Base-by-base conservation (phyloP, 2,329 filamentous ascomycete genomes). In the Colletotrichum orbiculare region DNA sequence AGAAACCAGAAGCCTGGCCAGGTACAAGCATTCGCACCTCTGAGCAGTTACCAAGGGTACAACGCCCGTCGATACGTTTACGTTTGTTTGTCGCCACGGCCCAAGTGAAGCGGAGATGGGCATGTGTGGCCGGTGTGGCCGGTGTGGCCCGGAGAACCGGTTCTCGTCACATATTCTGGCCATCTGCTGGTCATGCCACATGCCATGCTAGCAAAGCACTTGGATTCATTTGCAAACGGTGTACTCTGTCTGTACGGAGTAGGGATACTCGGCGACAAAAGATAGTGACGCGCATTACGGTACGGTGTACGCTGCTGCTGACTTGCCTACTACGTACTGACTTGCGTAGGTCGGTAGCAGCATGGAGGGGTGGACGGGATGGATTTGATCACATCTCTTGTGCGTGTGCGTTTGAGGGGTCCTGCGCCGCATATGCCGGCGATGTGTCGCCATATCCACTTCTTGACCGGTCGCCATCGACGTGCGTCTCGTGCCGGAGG, bases 381-480 rank as follows among this genome's bases (percentile, higher is more conserved):
- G 15, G 46, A 33, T 12, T n/a, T 53, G 41, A 25, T 60, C 56
- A 52, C 15, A 42, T 60, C 42, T 54, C 33, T 50, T 49, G n/a
- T 60, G 34, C 56, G 39, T 49, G n/a, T 60, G 34, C 56, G 39
- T 54, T 54, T 46, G 12, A 13, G 37, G 43, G n/a, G 15, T 46
- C 8, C 43, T 60, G 17, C 39, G 49, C 34, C 60, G 56, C 45
- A 60, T 48, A 55, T 60, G 57, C 45, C 50, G 45, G 56, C 49
- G 43, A 64, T 64, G 45, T 35, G 45, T 48, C 46, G 46, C 46
- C 17, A 52, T 57, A 52, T 65, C 41, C 57, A 65, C 62, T 61
- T 65, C 62, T 65, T 61, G 50, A 61, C 50, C 62, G 62, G 62
- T 64, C 39, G n/a, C 39, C 47, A 13, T 45, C 15, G 48, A 38